These are phyloP conservation scores for Paragyromitra xinjiangensis DNA, from an alignment of 495 filamentous ascomycete species.

Conservation along the genomic window DNA sequence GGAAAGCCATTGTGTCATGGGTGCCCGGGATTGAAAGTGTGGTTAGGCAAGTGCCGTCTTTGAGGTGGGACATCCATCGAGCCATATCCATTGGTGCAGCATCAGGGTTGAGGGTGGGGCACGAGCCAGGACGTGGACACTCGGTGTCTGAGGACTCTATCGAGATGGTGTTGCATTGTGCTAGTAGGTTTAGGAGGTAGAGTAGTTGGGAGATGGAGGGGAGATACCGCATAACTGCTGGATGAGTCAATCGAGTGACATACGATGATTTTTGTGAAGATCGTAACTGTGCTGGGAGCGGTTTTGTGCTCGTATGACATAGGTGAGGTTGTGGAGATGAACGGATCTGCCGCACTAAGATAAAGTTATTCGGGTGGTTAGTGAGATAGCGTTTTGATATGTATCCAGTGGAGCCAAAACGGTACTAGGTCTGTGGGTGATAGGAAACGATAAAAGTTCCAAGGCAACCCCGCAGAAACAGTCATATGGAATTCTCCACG, in stretches of 20 bases:
- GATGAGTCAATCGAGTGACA: conserved; percentile 21
- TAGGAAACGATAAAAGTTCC: no score
- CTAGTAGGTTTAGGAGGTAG: neutral
- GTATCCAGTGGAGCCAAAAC: no score
- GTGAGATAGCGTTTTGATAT: no score
- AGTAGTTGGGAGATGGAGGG: neutral
- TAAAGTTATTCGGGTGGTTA: no score
- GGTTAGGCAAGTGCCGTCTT: conserved; percentile 38
- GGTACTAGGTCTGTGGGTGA: no score
- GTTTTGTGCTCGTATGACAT: neutral
- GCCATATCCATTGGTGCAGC: conserved; percentile 36
- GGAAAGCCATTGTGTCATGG: conserved; percentile 57
- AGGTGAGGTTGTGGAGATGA: neutral
- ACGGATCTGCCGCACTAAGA: neutral
- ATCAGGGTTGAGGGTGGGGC: neutral
- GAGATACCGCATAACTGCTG: neutral
- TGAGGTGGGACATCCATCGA: conserved; percentile 54
- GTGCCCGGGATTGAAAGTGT: conserved; percentile 56
- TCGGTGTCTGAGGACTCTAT: neutral
- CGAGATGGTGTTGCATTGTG: neutral
- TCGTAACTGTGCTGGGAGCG: neutral
- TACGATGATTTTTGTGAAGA: neutral
- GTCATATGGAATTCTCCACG: no score
- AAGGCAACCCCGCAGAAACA: no score
- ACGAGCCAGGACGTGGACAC: neutral